Evolutionary conservation across 768 basidiomycete species (phyloP).

Genomic region (Galerina marginata): DNA sequence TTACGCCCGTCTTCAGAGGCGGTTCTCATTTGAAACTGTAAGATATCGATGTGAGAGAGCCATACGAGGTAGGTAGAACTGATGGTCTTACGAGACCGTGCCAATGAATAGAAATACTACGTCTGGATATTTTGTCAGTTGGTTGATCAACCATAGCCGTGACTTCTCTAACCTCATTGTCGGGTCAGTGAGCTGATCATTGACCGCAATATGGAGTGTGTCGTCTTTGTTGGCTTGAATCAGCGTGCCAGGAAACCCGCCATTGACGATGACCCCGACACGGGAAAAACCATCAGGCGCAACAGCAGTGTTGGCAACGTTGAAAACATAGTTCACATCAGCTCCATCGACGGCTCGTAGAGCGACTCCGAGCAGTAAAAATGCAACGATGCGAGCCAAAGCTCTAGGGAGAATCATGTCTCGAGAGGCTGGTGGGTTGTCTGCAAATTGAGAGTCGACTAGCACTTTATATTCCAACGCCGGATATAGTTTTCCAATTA

Average conservation of each 20-base stretch:
- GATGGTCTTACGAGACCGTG: conserved; percentile 33
- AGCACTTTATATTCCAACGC: no score
- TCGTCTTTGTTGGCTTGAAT: conserved; percentile 46
- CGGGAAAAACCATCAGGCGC: conserved; percentile 48
- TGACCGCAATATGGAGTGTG: conserved; percentile 35
- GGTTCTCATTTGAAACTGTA: conserved; percentile 46
- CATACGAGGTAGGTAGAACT: no score
- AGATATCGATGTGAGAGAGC: neutral
- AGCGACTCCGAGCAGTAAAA: neutral
- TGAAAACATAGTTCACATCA: conserved; percentile 26
- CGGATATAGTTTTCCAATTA: no score
- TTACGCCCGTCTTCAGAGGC: conserved; percentile 51
- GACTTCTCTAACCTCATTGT: conserved; percentile 31
- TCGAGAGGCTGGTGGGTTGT: no score
- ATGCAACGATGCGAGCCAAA: neutral
- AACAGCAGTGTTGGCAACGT: conserved; percentile 43
- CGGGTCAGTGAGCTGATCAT: conserved; percentile 36
- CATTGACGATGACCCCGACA: conserved; percentile 47
- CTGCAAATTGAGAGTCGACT: no score
- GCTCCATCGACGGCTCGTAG: conserved; percentile 1
- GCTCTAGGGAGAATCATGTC: neutral
- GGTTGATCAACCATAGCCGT: neutral
- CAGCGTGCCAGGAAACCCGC: conserved; percentile 43
- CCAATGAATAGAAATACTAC: conserved; percentile 38
- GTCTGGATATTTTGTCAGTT: conserved; percentile 16